Base-by-base conservation (phyloP, 257 asterid genomes). In the Primulina huaijiensis region DNA sequence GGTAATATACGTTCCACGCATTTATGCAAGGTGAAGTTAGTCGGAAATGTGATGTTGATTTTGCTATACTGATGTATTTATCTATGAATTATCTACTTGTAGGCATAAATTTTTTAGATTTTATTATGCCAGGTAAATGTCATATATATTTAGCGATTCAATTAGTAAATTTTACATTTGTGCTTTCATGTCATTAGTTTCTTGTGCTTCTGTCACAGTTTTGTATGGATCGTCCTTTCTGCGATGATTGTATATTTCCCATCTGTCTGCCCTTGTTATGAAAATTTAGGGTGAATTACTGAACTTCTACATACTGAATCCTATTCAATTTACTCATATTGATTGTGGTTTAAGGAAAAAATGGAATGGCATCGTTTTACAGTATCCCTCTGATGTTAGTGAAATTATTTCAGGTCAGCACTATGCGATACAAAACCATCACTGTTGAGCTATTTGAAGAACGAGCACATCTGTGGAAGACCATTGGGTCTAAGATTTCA, bases 391-490 rank as follows among this genome's bases (percentile, higher is more conserved):
- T 17, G 23, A 34, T 50, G 27, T 64, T 17, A 19, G 19, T 68
- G 29, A 29, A 19, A 27, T 21, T 65, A 19, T 74, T 81, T 72
- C 81, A 93, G 99, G 86, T 86, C 96, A 34, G 77, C 82, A 55
- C 70, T 86, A 8, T 93, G 99, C 40, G 93, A 87, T 66, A 83
- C 92, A 11, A 87, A 90, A 71, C 89, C 95, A 17, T 82, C 96
- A 6, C 75, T 73, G 0, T 2, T 81, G 70, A 71, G 84, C 86
- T 91, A 90, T 74, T 63, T 85, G 82, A 86, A 85, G 82, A 80
- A 88, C 35, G 99, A 94, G 79, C 97, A 94, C 85, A 89, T 91
- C 29, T 94, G 99, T 78, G 99, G 99, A 34, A 83, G 97, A 83
- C 99, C 99, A 40, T 76, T 93, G 87, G 96, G 99, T 35, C 80